A percentile compares a stretch with the other conserved stretches of the same genome.
These are phyloP conservation scores for Eimeria tenella DNA, from an alignment of 169 alveolate species.

Conservation along the genomic window DNA sequence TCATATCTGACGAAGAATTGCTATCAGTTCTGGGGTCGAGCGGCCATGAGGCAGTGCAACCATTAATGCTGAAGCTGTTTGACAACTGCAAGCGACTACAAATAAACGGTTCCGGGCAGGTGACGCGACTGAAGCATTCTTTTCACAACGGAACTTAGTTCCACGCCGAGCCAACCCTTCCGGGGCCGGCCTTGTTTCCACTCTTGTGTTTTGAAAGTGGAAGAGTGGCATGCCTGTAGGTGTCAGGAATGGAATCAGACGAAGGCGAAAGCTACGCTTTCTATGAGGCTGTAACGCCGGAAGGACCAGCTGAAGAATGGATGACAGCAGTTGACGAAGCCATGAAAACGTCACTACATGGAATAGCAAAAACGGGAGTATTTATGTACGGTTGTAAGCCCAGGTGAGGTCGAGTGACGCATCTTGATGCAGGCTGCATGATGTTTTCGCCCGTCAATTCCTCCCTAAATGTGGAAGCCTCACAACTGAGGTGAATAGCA, in stretches of 20 bases:
- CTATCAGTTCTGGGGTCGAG: slow-evolving; percentile 94
- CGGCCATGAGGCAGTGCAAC: slow-evolving; percentile 93
- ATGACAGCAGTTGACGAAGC: slow-evolving; percentile 94
- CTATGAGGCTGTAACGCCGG: slow-evolving; percentile 91
- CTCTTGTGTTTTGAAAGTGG: no score
- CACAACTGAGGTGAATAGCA: no score
- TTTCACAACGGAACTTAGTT: not conserved
- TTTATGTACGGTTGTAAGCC: slow-evolving; percentile 93
- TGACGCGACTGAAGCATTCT: not conserved
- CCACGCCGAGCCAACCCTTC: no score
- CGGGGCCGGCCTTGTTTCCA: no score
- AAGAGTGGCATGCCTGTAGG: slow-evolving; percentile 44
- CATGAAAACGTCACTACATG: slow-evolving; percentile 91
- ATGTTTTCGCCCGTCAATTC: not conserved
- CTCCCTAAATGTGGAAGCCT: not conserved
- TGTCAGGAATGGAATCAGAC: slow-evolving; percentile 93
- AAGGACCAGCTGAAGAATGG: slow-evolving; percentile 96
- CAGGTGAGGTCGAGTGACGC: slow-evolving; percentile 58
- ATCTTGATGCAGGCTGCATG: not conserved
- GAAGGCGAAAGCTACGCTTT: slow-evolving; percentile 94
- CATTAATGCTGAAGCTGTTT: slow-evolving; percentile 95
- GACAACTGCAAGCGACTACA: slow-evolving; percentile 94
- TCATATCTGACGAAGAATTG: slow-evolving; percentile 96
- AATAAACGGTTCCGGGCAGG: slow-evolving; percentile 52
- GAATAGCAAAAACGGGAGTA: slow-evolving; percentile 89